Percentiles rank a stretch among this genome's conserved stretches.
Evolutionary conservation across 2,329 filamentous ascomycete species (phyloP).

Genomic region (Colletotrichum paranaense): DNA sequence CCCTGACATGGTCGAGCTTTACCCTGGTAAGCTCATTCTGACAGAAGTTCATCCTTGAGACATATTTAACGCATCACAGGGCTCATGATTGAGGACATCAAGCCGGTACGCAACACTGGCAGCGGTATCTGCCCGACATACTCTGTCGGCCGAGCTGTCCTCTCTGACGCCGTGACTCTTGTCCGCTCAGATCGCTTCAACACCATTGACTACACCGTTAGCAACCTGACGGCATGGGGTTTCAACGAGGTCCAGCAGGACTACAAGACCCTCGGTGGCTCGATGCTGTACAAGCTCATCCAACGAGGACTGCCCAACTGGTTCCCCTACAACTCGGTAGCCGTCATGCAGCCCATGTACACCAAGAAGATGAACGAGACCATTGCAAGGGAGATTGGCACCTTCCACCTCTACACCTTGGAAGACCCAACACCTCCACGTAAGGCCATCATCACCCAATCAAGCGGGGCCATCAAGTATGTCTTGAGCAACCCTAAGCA

Average conservation of each 20-base stretch:
- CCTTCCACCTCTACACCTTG: slow-evolving; percentile 44
- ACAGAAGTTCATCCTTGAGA: not conserved
- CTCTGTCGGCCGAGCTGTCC: slow-evolving; percentile 65
- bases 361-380: slow-evolving; percentile 52
- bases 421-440: slow-evolving; percentile 50
- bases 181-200: slow-evolving; percentile 71
- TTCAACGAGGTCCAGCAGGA: slow-evolving; percentile 53
- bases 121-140: slow-evolving; percentile 64
- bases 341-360: slow-evolving; percentile 59
- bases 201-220: slow-evolving; percentile 59
- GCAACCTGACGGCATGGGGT: slow-evolving; percentile 56
- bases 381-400: slow-evolving; percentile 53
- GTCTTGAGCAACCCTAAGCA: slow-evolving; percentile 45
- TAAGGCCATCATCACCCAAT: slow-evolving; percentile 42
- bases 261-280: slow-evolving; percentile 52
- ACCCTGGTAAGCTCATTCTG: slow-evolving; percentile 60
- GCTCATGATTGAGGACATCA: slow-evolving; percentile 69
- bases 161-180: slow-evolving; percentile 69
- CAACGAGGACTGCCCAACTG: slow-evolving; percentile 53
- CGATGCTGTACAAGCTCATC: slow-evolving; percentile 58
- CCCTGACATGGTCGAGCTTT: slow-evolving; percentile 76
- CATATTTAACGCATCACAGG: not conserved
- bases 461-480: slow-evolving; percentile 44
- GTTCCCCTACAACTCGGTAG: slow-evolving; percentile 54
- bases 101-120: slow-evolving; percentile 61